A percentile compares a stretch with the other conserved stretches of the same genome.
These are phyloP conservation scores for Capsella rubella DNA, from an alignment of 441 rosid species.

Conservation along the genomic window DNA sequence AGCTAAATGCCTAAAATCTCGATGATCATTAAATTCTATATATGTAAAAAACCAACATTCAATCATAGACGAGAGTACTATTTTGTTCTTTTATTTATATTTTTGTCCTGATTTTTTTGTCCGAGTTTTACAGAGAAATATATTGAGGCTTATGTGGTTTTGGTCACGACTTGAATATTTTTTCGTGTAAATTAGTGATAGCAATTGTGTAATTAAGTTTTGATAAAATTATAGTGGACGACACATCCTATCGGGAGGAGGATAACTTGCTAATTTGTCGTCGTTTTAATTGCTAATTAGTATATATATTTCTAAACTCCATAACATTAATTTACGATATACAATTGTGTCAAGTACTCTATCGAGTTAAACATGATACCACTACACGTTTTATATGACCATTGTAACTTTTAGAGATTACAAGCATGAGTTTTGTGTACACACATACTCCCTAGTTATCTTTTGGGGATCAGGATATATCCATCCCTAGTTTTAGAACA, in stretches of 20 bases:
- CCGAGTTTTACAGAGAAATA: constrained; percentile 9
- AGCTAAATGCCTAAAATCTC: constrained; percentile 30
- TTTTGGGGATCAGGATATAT: background rate
- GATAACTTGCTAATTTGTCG: background rate
- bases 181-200: constrained; percentile 11
- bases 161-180: background rate
- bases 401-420: background rate
- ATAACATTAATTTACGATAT: background rate
- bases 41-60: background rate
- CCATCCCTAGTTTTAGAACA: background rate
- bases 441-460: background rate
- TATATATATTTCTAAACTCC: background rate
- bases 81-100: background rate
- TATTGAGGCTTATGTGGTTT: constrained; percentile 32
- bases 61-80: constrained; percentile 3
- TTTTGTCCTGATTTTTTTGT: constrained; percentile 10
- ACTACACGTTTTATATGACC: background rate
- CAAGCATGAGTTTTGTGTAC: background rate
- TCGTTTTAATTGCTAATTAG: background rate
- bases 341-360: too few relatives aligned
- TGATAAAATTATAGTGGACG: background rate
- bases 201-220: background rate
- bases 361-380: background rate
- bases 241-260: background rate
- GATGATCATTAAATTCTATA: background rate